Evolutionary conservation across 2,329 filamentous ascomycete genomes (phyloP).

Genomic region (Plenodomus biglobosus): DNA sequence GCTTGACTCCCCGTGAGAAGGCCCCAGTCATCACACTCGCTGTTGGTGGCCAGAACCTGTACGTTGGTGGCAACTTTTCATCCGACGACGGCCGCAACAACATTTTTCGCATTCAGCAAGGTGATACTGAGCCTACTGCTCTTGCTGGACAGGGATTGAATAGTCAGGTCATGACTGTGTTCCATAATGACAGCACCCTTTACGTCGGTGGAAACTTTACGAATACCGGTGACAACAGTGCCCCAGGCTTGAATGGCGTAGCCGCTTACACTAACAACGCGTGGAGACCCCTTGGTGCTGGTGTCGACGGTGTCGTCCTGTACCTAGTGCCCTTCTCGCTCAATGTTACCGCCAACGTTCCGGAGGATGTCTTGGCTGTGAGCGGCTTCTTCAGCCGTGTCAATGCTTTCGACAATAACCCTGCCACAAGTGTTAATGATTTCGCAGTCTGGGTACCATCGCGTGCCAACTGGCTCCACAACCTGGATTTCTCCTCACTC

Average conservation of each 20-base stretch:
- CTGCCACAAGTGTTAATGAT: slow-evolving; percentile 65
- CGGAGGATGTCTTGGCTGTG: slow-evolving; percentile 75
- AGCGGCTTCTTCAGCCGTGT: slow-evolving; percentile 78
- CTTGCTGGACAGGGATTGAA: slow-evolving; percentile 75
- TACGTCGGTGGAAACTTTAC: slow-evolving; percentile 88
- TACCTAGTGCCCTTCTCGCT: slow-evolving; percentile 75
- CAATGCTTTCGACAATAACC: slow-evolving; percentile 65
- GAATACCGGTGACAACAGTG: slow-evolving; percentile 64
- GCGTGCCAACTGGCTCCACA: slow-evolving; percentile 81
- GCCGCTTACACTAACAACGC: slow-evolving; percentile 70
- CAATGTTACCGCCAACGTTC: slow-evolving; percentile 69
- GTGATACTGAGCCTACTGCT: slow-evolving; percentile 60
- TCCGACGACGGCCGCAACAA: slow-evolving; percentile 62
- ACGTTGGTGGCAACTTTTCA: slow-evolving; percentile 84
- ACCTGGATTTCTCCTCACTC: slow-evolving; percentile 65
- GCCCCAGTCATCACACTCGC: slow-evolving; percentile 73
- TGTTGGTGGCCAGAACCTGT: slow-evolving; percentile 62
- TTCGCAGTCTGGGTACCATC: slow-evolving; percentile 94
- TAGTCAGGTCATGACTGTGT: slow-evolving; percentile 71
- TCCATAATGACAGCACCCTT: slow-evolving; percentile 60
- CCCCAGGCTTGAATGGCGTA: slow-evolving; percentile 69
- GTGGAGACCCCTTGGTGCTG: slow-evolving; percentile 81
- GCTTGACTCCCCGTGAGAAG: slow-evolving; percentile 58
- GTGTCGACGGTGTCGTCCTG: slow-evolving; percentile 77
- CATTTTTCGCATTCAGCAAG: slow-evolving; percentile 68